Percentiles rank a stretch among this genome's conserved stretches.
Conservation (phyloP, 805 yeast genomes). For the Kluyveromyces siamensis region DNA sequence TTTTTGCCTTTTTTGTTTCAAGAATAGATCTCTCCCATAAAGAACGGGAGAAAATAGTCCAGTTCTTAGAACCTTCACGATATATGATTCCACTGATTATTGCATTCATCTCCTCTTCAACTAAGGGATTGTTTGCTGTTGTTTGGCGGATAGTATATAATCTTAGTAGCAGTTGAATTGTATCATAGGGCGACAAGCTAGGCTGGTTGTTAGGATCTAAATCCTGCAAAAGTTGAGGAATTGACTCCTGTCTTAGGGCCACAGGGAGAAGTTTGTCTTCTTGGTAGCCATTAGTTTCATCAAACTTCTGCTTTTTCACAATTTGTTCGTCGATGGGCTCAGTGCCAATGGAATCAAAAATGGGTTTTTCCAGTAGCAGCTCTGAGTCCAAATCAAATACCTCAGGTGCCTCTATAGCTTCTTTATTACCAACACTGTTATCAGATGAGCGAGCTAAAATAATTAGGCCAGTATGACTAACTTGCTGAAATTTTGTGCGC, state of each 20-base stretch:
- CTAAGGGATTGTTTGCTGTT: constrained; percentile 55
- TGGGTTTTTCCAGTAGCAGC: constrained; percentile 63
- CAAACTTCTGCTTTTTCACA: constrained; percentile 30
- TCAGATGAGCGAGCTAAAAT: constrained; percentile 54
- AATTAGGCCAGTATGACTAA: constrained; percentile 63
- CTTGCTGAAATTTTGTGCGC: constrained; percentile 73
- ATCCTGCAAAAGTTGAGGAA: constrained; percentile 43
- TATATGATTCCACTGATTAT: constrained; percentile 62
- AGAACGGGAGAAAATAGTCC: constrained; percentile 73
- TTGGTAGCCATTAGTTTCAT: constrained; percentile 31
- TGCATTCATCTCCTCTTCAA: constrained; percentile 77
- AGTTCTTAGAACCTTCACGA: constrained; percentile 35
- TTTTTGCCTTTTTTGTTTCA: constrained; percentile 72
- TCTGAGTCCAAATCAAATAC: constrained; percentile 64
- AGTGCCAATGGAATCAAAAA: constrained; percentile 51
- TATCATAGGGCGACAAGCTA: constrained; percentile 56
- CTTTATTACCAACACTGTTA: constrained; percentile 7
- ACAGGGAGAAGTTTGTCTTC: constrained; percentile 49
- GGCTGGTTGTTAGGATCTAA: constrained; percentile 84
- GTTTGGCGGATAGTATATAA: constrained; percentile 54
- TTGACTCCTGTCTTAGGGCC: constrained; percentile 50
- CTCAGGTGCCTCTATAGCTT: constrained; percentile 37
- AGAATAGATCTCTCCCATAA: constrained; percentile 84
- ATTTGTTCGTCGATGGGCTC: constrained; percentile 37
- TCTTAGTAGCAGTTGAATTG: constrained; percentile 63